Conservation (phyloP, 2,329 filamentous ascomycete genomes). For the Neonectria ditissima region DNA sequence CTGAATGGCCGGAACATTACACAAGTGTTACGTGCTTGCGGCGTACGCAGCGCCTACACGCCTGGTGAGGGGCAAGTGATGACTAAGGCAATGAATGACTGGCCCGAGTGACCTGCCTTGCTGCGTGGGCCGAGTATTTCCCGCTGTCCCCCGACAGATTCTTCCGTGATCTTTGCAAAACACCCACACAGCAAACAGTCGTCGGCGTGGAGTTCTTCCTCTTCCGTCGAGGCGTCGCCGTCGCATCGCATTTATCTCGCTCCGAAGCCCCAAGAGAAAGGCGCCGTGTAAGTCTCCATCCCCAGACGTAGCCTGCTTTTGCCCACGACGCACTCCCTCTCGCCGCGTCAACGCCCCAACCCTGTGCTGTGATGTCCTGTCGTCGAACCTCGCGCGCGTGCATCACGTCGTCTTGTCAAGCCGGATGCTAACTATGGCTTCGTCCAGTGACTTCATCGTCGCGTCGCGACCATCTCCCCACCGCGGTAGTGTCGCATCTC, state of each 20-base stretch:
- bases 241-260: conserved; percentile 59
- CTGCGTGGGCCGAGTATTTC: conserved; percentile 37
- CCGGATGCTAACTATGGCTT: conserved; percentile 43
- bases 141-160: conserved; percentile 50
- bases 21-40: no score
- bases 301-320: conserved; percentile 35
- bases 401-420: conserved; percentile 37
- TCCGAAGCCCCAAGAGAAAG: conserved; percentile 52
- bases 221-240: conserved; percentile 55
- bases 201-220: conserved; percentile 59
- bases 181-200: conserved; percentile 48
- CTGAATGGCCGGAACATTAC: background rate
- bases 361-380: conserved; percentile 31
- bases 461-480: conserved; percentile 37
- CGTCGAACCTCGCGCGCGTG: conserved; percentile 25
- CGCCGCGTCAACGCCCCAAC: conserved; percentile 29
- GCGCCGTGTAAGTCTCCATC: conserved; percentile 51
- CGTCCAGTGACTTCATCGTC: conserved; percentile 42
- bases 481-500: conserved; percentile 38
- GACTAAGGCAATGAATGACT: conserved; percentile 39
- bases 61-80: background rate
- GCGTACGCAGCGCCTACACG: background rate
- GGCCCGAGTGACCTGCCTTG: background rate
- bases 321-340: conserved; percentile 22
- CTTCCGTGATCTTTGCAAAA: conserved; percentile 51